Base-by-base conservation (phyloP, 2,329 filamentous ascomycete species). In the Paraphaeosphaeria sporulosa region DNA sequence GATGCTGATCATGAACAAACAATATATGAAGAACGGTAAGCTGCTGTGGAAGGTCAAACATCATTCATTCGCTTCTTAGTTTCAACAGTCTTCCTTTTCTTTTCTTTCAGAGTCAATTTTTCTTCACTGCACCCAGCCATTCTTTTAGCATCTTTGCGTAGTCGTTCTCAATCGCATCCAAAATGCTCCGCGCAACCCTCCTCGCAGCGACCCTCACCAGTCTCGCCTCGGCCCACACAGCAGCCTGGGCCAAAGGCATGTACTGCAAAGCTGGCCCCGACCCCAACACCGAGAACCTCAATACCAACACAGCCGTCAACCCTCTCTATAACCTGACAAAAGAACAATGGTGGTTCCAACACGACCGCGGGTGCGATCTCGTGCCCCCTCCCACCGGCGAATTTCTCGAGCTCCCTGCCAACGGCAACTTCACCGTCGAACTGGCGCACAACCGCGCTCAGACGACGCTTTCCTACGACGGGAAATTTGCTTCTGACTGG, bases 301-400 rank as follows among this genome's bases (percentile, higher is more conserved):
- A 85, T 70, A 83, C 74, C 71, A 82, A 82, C 63, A 70, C 76
- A 1, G 79, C 74, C 21, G 81, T 84, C n/a, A 73, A 77, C 52
- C 83, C 83, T 4, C 76, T 85, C 25, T 84, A 78, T 65, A 63
- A 82, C 30, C 78, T 84, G n/a, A 62, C 74, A 17, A 77, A 80
- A 57, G 70, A 72, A 23, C 63, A 83, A n/a, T 84, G 82, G 81
- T 85, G 82, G 82, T 83, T 83, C 75, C 83, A 85, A 61, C 76
- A 78, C 58, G 78, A 82, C 59, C 80, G 82, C 10, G 80, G 80
- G 44, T 85, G 83, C 62, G 77, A 84, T 59, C 63, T 68, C 12
- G 78, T 76, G 8, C 80, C 76, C 9, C 78, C 78, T 1, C 62
- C 69, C 12, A 64, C 67, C 1, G 76, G 72, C 13, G 73, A 77